Evolutionary conservation across 208 protist species (phyloP).

Genomic region (Strigomonas culicis): DNA sequence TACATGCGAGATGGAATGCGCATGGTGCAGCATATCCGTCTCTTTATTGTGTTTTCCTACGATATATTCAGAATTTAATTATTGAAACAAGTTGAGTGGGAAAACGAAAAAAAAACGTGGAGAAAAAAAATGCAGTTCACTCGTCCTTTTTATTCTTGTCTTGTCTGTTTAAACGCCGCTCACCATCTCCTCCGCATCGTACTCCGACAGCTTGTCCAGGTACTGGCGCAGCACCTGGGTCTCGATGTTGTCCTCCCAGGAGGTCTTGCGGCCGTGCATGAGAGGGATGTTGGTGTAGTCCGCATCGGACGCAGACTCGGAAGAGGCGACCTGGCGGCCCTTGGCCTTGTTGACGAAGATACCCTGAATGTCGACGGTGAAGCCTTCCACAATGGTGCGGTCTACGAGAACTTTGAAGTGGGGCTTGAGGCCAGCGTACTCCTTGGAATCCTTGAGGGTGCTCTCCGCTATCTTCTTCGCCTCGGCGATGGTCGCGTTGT

Average conservation of each 20-base stretch:
- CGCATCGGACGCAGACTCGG: conserved; percentile 34
- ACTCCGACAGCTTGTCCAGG: conserved; percentile 76
- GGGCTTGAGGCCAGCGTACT: conserved; percentile 59
- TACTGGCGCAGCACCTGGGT: conserved; percentile 84
- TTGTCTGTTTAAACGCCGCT: conserved; percentile 58
- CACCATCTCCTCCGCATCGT: conserved; percentile 86
- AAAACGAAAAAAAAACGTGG: conserved; percentile 2
- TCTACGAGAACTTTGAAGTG: conserved; percentile 80
- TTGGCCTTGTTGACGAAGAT: conserved; percentile 75
- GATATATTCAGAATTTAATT: neutral
- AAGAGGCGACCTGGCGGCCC: conserved; percentile 35
- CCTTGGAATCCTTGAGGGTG: conserved; percentile 57
- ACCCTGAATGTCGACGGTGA: conserved; percentile 82
- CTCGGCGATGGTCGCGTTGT: conserved; percentile 36
- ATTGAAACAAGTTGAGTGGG: conserved; percentile 6
- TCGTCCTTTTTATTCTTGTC: conserved; percentile 2
- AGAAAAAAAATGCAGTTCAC: neutral
- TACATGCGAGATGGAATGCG: neutral
- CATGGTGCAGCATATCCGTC: neutral
- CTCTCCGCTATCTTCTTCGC: conserved; percentile 75
- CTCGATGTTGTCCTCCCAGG: conserved; percentile 86
- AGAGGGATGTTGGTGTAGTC: conserved; percentile 85
- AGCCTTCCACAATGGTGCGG: conserved; percentile 79
- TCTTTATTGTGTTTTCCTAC: neutral
- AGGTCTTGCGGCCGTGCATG: conserved; percentile 46